Percentiles rank a stretch among this genome's conserved stretches.
Conservation (phyloP, 2,329 filamentous ascomycete genomes). For the Neonectria neomacrospora region DNA sequence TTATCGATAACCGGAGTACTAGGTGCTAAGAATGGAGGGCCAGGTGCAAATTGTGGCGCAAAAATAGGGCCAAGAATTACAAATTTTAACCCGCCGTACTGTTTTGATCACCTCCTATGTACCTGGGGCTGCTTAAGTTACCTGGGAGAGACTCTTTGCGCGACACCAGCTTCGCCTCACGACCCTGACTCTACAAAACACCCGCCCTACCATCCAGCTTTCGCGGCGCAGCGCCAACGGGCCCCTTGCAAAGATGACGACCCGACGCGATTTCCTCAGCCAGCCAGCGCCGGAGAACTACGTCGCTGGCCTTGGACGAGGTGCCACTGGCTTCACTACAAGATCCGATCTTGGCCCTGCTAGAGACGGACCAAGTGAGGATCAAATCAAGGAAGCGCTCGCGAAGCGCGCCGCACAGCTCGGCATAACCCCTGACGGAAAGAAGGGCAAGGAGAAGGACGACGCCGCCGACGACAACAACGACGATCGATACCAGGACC, state of each 20-base stretch:
- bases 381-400: conserved; percentile 97
- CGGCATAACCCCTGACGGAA: conserved; percentile 75
- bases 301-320: conserved; percentile 95
- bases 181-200: conserved; percentile 13
- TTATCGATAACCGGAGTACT: conserved; percentile 34
- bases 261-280: conserved; percentile 85
- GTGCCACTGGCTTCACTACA: conserved; percentile 97
- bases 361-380: conserved; percentile 93
- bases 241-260: conserved; percentile 57
- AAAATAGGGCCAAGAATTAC: no score
- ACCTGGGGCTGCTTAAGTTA: conserved; percentile 22
- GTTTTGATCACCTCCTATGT: conserved; percentile 15
- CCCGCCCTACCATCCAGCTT: conserved; percentile 4
- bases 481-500: conserved; percentile 89
- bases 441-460: conserved; percentile 76
- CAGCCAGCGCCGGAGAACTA: conserved; percentile 89
- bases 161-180: conserved; percentile 20
- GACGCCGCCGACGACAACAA: conserved; percentile 80
- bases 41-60: conserved; percentile 3
- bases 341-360: conserved; percentile 96
- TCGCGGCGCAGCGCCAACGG: conserved; percentile 30
- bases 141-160: conserved; percentile 6
- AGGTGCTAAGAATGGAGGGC: not conserved
- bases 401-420: conserved; percentile 91
- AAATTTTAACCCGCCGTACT: conserved; percentile 9